phyloP scores from a whole-genome alignment of 169 alveolate genomes.

The Cryptosporidium sp. region DNA sequence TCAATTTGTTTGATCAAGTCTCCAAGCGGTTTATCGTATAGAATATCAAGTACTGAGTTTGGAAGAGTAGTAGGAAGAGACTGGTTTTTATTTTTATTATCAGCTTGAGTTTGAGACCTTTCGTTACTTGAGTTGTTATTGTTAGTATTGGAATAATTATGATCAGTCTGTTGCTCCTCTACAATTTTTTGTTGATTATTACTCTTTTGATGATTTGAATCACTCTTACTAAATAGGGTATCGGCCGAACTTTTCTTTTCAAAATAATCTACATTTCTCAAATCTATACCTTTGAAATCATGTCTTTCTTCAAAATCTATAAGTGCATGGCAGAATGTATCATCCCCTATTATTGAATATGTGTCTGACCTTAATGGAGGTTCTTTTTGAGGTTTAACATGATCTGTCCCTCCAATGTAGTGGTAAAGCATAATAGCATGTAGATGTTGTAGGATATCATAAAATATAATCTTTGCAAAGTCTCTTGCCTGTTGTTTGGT shows the following conservation, averaged over 20 bases:
- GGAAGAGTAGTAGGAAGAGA: conserved; percentile 74
- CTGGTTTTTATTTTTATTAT: conserved; percentile 9
- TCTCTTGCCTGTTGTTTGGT: conserved; percentile 76
- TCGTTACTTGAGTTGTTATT: conserved; percentile 23
- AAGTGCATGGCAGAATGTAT: conserved; percentile 70
- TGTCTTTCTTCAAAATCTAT: conserved; percentile 71
- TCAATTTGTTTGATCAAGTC: conserved; percentile 68
- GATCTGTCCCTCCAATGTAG: conserved; percentile 72
- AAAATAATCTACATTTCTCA: not conserved
- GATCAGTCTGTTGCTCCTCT: not conserved
- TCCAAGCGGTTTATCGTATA: conserved; percentile 70
- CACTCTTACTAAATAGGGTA: not conserved
- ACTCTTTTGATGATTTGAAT: not conserved
- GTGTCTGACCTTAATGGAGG: conserved; percentile 54
- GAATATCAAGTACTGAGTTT: conserved; percentile 60
- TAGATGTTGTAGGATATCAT: conserved; percentile 51
- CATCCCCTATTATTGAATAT: conserved; percentile 69
- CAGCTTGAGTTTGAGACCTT: conserved; percentile 1
- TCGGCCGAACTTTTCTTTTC: not conserved
- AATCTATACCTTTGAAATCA: conserved; percentile 19
- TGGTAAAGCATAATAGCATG: conserved; percentile 74
- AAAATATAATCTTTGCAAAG: conserved; percentile 47
- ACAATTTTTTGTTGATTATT: not conserved
- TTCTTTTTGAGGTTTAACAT: conserved; percentile 30
- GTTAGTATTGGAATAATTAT: not conserved